These are phyloP conservation scores for Fusarium sp. DNA, from an alignment of 2,329 filamentous ascomycete genomes.

Conservation along the genomic window DNA sequence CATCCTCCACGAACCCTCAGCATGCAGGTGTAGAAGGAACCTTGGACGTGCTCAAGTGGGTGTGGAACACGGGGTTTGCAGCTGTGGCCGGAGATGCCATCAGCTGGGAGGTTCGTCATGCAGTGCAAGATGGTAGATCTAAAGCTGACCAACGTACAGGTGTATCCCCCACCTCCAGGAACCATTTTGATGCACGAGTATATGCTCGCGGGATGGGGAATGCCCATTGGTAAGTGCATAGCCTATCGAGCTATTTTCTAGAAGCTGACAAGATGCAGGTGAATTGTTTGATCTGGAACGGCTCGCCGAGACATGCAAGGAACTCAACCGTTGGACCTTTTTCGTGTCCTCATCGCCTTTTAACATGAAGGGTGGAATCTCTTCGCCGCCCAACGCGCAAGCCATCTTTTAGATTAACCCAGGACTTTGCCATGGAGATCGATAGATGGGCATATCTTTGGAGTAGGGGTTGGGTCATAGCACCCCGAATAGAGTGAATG, in stretches of 20 bases:
- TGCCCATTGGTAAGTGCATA: conserved; percentile 45
- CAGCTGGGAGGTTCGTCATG: conserved; percentile 60
- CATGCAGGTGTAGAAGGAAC: conserved; percentile 61
- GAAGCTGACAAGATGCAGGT: conserved; percentile 35
- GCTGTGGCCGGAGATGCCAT: conserved; percentile 69
- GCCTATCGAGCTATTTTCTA: fast-evolving
- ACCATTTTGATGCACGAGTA: conserved; percentile 55
- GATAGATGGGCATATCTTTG: neutral
- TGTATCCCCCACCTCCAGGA: conserved; percentile 33
- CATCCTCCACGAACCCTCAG: conserved; percentile 46
- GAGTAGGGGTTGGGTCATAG: neutral
- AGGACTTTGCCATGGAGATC: neutral
- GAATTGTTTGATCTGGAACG: conserved; percentile 52
- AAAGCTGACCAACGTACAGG: conserved; percentile 23
- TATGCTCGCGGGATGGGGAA: conserved; percentile 61
- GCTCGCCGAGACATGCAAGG: conserved; percentile 62
- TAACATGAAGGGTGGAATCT: conserved; percentile 46
- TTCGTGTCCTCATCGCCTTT: conserved; percentile 62
- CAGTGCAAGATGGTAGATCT: neutral
- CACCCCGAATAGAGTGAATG: neutral
- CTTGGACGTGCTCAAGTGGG: conserved; percentile 64
- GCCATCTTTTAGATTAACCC: conserved; percentile 25
- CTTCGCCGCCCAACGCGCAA: conserved; percentile 27
- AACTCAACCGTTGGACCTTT: conserved; percentile 60
- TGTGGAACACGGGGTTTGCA: conserved; percentile 68